Conservation (phyloP, 1,284 basidiomycete species). For the Puccinia hordei region DNA sequence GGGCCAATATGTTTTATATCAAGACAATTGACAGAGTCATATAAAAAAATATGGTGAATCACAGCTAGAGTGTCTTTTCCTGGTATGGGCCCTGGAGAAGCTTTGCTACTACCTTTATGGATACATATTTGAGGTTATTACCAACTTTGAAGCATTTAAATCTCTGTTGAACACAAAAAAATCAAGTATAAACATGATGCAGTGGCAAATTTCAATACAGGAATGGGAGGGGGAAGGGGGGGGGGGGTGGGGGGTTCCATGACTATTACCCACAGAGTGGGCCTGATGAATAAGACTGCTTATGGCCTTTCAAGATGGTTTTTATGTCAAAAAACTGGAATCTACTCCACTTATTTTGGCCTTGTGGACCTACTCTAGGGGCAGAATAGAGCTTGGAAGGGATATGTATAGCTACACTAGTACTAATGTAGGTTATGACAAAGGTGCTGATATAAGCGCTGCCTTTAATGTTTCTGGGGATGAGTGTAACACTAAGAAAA, state of each 20-base stretch:
- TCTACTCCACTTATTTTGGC: no score
- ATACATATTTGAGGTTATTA: constrained; percentile 1
- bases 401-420: no score
- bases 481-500: no score
- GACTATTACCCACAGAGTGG: not conserved
- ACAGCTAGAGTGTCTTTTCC: not conserved
- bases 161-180: not conserved
- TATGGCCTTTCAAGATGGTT: not conserved
- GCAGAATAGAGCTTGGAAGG: no score
- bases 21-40: not conserved
- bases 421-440: no score
- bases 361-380: no score
- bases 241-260: no score
- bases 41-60: constrained; percentile 15
- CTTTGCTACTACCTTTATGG: constrained; percentile 2
- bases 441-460: no score
- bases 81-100: constrained; percentile 19
- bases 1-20: constrained; percentile 13
- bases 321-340: no score
- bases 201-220: constrained; percentile 2
- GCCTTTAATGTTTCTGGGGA: no score
- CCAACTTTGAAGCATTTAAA: not conserved
- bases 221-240: not conserved
- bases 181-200: not conserved
- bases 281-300: not conserved